Evolutionary conservation across 768 basidiomycete species (phyloP), one percentile per base, ranked within the genome.

Genomic region (Leccinum uliginosum): DNA sequence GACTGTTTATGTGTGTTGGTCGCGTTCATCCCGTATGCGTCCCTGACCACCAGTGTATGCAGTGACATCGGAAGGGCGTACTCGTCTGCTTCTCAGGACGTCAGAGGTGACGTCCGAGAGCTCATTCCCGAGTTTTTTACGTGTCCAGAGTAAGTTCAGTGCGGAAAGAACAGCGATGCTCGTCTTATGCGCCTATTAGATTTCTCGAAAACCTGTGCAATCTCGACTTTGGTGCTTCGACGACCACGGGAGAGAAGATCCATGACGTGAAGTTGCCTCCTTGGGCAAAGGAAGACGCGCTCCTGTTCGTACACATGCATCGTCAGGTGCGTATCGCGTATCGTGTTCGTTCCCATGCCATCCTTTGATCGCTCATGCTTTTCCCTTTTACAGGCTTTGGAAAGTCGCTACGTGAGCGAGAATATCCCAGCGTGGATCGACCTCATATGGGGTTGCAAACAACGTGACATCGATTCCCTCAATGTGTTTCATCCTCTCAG

Each of bases 401-500:
- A 98, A 73, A 94, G 92, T 61, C 81, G 87, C 46, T 82, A 86
- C 62, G 94, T 93, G 53, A 93, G 91, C 73, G 83, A 89, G 60
- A 79, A 89, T 61, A 77, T 98, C 11, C 85, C 89, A 0, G 80
- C 82, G 10, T 97, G 95, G 94, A 95, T 98, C 61, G 95, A 98
- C 65, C 79, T 97, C 29, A 90, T 95, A 51, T 98, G 94, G 91
- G 91, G 91, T 34, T 83, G 73, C 69, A 90, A 90, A 59, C 91
- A 96, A 76, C 84, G 83, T 4, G 92, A 95, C 65, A 75, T 82
- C 0, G 81, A 80, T 7, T 82, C 88, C 0, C 72, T 87, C 57
- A 98, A 97, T 63, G 89, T 87, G 7, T 97, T 92, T 75, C 94
- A 97, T 70, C 95, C 94, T 0, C 74, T 97, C 34, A 95, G 92